Evolutionary conservation across 306 rosid species (phyloP), one percentile per base, ranked within the genome.

Genomic region (Ceratonia siliqua): DNA sequence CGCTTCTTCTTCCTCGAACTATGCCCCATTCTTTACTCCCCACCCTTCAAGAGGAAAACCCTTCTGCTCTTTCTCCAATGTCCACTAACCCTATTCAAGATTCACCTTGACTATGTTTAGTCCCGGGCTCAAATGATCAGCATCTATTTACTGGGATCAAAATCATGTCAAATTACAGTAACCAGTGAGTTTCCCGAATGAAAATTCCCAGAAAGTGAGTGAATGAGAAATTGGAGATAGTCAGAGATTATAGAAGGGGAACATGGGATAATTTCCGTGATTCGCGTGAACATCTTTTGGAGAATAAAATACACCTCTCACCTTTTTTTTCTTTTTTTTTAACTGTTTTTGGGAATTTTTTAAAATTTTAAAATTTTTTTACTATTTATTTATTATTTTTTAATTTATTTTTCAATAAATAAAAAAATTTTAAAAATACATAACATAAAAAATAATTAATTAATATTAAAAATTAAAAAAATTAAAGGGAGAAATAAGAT

Each of bases 1-100:
- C 87, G 80, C 84, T 91, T 91, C 85, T 93, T 93, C 87, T 91
- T 93, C 88, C 87, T 93, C 24, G 91, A 87, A 56, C 86, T 87
- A 58, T 82, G 88, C 50, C 97, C 97, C 97, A 93, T 91, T 64
- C 68, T 56, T n/a, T 21, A 38, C 62, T 32, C 33, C 57, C 28
- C 59, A 3, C 17, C 72, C 59, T 58, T 48, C 22, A 32, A 41
- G 3, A 17, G 50, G 2, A 73, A 42, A 64, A 24, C 46, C 3
- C 45, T 56, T 18, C 10, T 8, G 14, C 55, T 48, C 64, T 41
- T 68, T 74, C 58, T 58, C 25, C 67, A 74, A 46, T 18, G 38
- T 30, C 21, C 52, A 30, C 50, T 30, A 61, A 24, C 62, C 63
- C 56, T 46, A 43, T 62, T 49, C 54, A 50, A 46, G n/a, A n/a